Conservation (phyloP, 2,329 filamentous ascomycete genomes). For the Alternaria consortialis region DNA sequence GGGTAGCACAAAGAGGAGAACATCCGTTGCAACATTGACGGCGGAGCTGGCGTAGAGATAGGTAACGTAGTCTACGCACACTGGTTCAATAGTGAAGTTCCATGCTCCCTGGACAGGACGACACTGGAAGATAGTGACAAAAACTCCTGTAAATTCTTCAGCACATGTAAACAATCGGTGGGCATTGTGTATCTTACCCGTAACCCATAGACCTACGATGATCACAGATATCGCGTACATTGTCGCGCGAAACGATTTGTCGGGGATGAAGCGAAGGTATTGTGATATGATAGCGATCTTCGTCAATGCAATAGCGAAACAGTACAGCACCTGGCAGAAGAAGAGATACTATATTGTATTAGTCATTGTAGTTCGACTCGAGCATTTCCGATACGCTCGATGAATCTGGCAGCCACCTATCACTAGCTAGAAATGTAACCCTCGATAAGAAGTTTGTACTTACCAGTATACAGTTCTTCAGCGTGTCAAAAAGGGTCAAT, state of each 20-base stretch:
- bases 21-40: constrained; percentile 35
- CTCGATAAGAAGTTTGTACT: constrained; percentile 4
- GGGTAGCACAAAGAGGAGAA: constrained; percentile 36
- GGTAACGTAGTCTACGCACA: constrained; percentile 33
- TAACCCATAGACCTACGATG: constrained; percentile 31
- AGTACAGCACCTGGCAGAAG: constrained; percentile 39
- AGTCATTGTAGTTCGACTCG: constrained; percentile 3
- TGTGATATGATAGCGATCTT: constrained; percentile 42
- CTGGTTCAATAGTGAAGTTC: constrained; percentile 28
- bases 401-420: not conserved
- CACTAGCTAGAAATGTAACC: not conserved
- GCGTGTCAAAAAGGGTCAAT: constrained; percentile 17
- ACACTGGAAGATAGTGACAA: constrained; percentile 43
- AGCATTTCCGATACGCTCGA: not conserved
- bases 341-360: constrained; percentile 30
- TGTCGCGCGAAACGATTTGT: constrained; percentile 26
- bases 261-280: constrained; percentile 38
- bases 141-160: constrained; percentile 23
- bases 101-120: constrained; percentile 33
- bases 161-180: not conserved
- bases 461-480: constrained; percentile 33
- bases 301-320: constrained; percentile 37
- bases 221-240: constrained; percentile 30
- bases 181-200: constrained; percentile 17
- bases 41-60: constrained; percentile 41